A percentile compares a stretch with the other conserved stretches of the same genome.
These are phyloP conservation scores for Penicilliopsis zonata DNA, from an alignment of 495 filamentous ascomycete species.

Conservation along the genomic window DNA sequence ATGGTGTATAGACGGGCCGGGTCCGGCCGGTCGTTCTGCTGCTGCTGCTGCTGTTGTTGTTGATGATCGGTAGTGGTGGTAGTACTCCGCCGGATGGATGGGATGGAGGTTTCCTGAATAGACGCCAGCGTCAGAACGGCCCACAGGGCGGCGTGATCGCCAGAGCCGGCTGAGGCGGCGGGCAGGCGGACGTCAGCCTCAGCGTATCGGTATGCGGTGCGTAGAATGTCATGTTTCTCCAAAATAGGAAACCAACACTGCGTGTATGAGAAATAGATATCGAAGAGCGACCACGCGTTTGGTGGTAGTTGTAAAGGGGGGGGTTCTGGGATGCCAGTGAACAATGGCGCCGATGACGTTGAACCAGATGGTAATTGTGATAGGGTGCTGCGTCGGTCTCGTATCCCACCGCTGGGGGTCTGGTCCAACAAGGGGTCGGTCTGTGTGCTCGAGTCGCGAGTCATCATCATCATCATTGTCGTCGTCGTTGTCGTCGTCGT, in stretches of 20 bases:
- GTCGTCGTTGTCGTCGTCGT: conserved; percentile 3
- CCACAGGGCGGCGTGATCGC: conserved; percentile 53
- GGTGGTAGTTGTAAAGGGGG: conserved; percentile 23
- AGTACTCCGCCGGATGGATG: conserved; percentile 20
- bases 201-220: conserved; percentile 32
- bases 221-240: conserved; percentile 53
- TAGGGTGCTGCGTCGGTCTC: not conserved
- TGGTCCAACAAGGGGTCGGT: conserved; percentile 1
- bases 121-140: conserved; percentile 42
- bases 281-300: conserved; percentile 46
- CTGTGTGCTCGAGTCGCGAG: conserved; percentile 18
- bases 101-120: conserved; percentile 34
- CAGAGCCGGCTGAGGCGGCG: conserved; percentile 22
- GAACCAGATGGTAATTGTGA: not conserved
- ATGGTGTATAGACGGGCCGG: conserved; percentile 35
- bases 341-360: conserved; percentile 2
- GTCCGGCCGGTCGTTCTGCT: conserved; percentile 8
- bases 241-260: conserved; percentile 64
- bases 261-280: conserved; percentile 64
- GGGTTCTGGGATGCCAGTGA: conserved; percentile 5
- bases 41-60: conserved; percentile 9
- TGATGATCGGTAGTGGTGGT: no score
- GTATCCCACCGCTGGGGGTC: no score
- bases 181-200: conserved; percentile 23
- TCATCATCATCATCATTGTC: conserved; percentile 4